Conservation (phyloP, 306 rosid genomes). For the Vicia faba region DNA sequence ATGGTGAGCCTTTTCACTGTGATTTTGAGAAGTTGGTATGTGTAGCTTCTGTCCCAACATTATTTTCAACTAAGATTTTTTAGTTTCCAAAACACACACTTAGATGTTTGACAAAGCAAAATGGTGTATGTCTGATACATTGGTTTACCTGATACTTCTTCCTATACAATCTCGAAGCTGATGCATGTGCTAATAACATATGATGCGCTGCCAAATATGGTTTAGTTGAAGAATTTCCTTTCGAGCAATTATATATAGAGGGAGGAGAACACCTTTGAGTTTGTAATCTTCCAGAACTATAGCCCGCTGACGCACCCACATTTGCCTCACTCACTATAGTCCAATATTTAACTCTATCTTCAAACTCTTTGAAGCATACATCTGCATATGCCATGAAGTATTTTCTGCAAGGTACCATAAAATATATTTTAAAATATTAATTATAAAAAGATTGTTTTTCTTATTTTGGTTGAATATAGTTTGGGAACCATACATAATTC, state of each 20-base stretch:
- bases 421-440: too few species aligned
- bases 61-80: too few species aligned
- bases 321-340: constrained; percentile 52
- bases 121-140: not conserved
- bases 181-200: constrained; percentile 49
- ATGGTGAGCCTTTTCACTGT: too few species aligned
- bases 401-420: constrained; percentile 33
- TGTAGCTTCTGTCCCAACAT: too few species aligned
- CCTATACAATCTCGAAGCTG: constrained; percentile 42
- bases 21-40: too few species aligned
- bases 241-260: constrained; percentile 30
- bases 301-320: constrained; percentile 14
- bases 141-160: constrained; percentile 45
- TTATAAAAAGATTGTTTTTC: constrained; percentile 1
- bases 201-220: constrained; percentile 53
- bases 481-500: constrained; percentile 50
- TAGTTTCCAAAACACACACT: too few species aligned
- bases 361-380: constrained; percentile 55
- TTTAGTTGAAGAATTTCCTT: constrained; percentile 56
- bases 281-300: constrained; percentile 28
- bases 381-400: constrained; percentile 52
- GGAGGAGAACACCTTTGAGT: constrained; percentile 48
- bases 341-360: constrained; percentile 59
- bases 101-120: not conserved
- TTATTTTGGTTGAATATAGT: not conserved